Evolutionary conservation across 2,329 filamentous ascomycete species (phyloP).

Genomic region (Paradendryphiella salina): DNA sequence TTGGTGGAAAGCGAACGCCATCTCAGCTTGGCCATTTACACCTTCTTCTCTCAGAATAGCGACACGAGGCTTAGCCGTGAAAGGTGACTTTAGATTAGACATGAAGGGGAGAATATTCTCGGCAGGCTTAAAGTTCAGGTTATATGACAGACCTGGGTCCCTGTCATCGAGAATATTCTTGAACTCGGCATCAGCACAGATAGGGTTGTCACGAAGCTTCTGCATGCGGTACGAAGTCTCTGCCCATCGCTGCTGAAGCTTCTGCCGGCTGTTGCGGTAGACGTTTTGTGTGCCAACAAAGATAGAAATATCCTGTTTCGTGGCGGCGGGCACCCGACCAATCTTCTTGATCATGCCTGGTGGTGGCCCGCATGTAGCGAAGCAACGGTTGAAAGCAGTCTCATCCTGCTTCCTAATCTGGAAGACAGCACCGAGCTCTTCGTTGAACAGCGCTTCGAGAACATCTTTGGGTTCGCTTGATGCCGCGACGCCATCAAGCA

Average conservation of each 20-base stretch:
- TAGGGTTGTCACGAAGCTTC: constrained; percentile 82
- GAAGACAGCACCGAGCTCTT: constrained; percentile 95
- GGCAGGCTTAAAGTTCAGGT: constrained; percentile 75
- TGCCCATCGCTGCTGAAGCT: constrained; percentile 86
- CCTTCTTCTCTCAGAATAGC: constrained; percentile 95
- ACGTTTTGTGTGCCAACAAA: constrained; percentile 70
- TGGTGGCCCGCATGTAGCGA: constrained; percentile 85
- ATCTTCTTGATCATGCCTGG: constrained; percentile 81
- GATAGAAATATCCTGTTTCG: constrained; percentile 76
- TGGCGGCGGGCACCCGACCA: constrained; percentile 69
- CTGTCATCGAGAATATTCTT: constrained; percentile 71
- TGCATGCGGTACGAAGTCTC: constrained; percentile 91
- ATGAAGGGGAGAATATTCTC: constrained; percentile 75
- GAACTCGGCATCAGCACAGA: constrained; percentile 83
- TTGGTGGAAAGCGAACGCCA: constrained; percentile 92
- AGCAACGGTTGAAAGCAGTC: constrained; percentile 82
- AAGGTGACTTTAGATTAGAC: constrained; percentile 62
- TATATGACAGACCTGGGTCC: constrained; percentile 84
- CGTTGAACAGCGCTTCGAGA: constrained; percentile 85
- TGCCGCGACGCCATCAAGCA: constrained; percentile 71
- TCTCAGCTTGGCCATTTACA: constrained; percentile 94
- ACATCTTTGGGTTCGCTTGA: constrained; percentile 66
- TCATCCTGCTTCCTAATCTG: constrained; percentile 86
- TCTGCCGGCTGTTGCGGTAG: constrained; percentile 68
- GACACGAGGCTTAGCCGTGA: constrained; percentile 71